Evolutionary conservation across 2,329 filamentous ascomycete genomes (phyloP), one percentile per base, ranked within the genome.

Genomic region (Stachybotrys chlorohalonatus): DNA sequence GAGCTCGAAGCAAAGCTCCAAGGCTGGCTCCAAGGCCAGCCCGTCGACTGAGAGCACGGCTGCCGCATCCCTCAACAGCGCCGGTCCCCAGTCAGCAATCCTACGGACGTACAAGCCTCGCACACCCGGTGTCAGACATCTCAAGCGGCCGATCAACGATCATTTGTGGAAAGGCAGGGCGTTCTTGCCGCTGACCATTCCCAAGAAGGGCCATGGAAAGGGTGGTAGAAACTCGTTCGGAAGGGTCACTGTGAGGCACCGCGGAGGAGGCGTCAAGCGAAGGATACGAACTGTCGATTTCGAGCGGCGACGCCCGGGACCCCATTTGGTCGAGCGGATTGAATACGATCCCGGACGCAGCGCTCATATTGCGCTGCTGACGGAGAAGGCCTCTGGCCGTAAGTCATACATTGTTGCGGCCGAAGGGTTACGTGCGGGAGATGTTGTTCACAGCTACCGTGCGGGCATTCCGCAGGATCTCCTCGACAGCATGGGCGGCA

Each of bases 91-190:
- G 47, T 68, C 74, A 15, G 71, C 75, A 15, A 73, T 79, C 49
- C 69, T 97, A 70, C 85, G 90, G 64, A 94, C 89, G 53, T 99
- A 96, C 73, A 97, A 89, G 70, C 94, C 94, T 42, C 85, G 90
- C 64, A 96, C 94, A 1, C 93, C 93, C 11, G 94, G 94, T 80
- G 73, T 95, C 56, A 86, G 94, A 65, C 94, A 99, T 81, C 77
- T 99, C 60, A 88, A 87, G 70, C 84, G 94, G 48, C 91, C 94
- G 13, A 86, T 96, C 73, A 97, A 97, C 73, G 91, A 96, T 66
- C 94, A 99, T 71, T 76, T 99, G 49, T 97, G 90, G 90, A 96
- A 95, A 73, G 94, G 94, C 56, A 81, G 91, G 55, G 90, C 94
- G 1, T 85, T 87, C 61, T 78, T 89, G 39, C 83, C 86, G 52